Evolutionary conservation across 192 early-diverging fungal species (phyloP).

Genomic region (Backusella australiensis): DNA sequence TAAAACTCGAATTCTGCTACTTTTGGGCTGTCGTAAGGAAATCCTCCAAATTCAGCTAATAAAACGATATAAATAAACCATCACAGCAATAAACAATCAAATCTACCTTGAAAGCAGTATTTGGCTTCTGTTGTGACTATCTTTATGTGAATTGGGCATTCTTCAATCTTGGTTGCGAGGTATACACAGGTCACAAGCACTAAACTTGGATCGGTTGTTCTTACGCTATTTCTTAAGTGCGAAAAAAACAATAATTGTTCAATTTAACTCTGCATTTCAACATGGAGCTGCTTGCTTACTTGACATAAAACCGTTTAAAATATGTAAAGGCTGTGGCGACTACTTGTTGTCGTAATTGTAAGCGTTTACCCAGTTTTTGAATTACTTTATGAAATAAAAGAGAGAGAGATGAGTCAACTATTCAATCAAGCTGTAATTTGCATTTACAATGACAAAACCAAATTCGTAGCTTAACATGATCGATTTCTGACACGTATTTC

Average conservation of each 20-base stretch:
- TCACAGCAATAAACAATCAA: background rate
- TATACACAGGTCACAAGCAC: slow-evolving; percentile 83
- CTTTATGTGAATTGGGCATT: slow-evolving; percentile 66
- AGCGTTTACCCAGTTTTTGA: slow-evolving; percentile 64
- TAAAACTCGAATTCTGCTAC: slow-evolving; percentile 95
- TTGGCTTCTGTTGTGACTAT: slow-evolving; percentile 54
- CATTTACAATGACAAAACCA: slow-evolving; percentile 62
- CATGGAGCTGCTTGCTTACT: slow-evolving; percentile 46
- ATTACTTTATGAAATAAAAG: slow-evolving; percentile 57
- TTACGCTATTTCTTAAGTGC: slow-evolving; percentile 64
- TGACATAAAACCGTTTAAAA: slow-evolving; percentile 88
- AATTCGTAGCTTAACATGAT: slow-evolving; percentile 57
- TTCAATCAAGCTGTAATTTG: background rate
- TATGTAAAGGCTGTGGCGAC: slow-evolving; percentile 83
- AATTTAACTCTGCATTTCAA: background rate
- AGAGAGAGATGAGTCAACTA: background rate
- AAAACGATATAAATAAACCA: background rate
- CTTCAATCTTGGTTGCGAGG: slow-evolving; percentile 89
- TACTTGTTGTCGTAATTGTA: slow-evolving; percentile 78
- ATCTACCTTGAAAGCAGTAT: slow-evolving; percentile 31
- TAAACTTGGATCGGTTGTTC: slow-evolving; percentile 74
- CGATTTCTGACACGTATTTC: slow-evolving; percentile 46
- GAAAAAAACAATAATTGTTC: background rate
- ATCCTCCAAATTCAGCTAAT: slow-evolving; percentile 44
- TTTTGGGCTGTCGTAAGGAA: slow-evolving; percentile 67